Evolutionary conservation across 805 yeast genomes (phyloP).

Genomic region (Wickerhamiella spandovensis): DNA sequence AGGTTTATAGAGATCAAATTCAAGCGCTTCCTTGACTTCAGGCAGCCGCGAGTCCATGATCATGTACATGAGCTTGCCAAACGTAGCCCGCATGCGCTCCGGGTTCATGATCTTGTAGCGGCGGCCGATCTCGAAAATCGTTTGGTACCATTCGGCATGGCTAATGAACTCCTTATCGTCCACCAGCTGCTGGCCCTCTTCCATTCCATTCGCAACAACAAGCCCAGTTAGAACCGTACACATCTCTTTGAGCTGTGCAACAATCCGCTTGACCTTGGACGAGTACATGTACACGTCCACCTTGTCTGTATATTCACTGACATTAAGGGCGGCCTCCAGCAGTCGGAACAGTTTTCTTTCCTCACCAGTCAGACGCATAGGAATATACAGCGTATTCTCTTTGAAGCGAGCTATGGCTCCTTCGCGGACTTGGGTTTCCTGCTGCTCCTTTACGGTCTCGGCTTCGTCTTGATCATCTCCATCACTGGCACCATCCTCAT

Average conservation of each 20-base stretch:
- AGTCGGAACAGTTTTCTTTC: constrained; percentile 57
- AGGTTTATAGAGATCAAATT: constrained; percentile 62
- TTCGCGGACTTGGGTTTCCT: constrained; percentile 7
- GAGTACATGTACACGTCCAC: constrained; percentile 57
- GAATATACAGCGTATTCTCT: constrained; percentile 41
- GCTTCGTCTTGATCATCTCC: background rate
- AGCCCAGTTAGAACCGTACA: constrained; percentile 69
- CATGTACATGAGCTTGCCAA: constrained; percentile 72
- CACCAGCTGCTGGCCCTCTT: constrained; percentile 45
- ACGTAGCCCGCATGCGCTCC: constrained; percentile 63
- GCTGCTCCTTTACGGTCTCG: constrained; percentile 5
- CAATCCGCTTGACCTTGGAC: constrained; percentile 58
- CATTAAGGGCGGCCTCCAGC: constrained; percentile 64
- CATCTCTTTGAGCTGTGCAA: constrained; percentile 57
- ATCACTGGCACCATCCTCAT: constrained; percentile 9
- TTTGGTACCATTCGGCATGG: constrained; percentile 61
- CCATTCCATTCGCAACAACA: constrained; percentile 65
- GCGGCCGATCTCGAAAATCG: constrained; percentile 63
- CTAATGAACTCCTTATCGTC: constrained; percentile 55
- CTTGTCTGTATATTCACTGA: constrained; percentile 66
- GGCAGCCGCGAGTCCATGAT: constrained; percentile 72
- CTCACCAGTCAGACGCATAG: constrained; percentile 51
- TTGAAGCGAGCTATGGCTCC: constrained; percentile 13
- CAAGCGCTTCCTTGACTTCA: constrained; percentile 57
- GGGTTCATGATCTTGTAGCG: constrained; percentile 78